Evolutionary conservation across 2,329 filamentous ascomycete genomes (phyloP).

Genomic region (Trichothecium roseum): DNA sequence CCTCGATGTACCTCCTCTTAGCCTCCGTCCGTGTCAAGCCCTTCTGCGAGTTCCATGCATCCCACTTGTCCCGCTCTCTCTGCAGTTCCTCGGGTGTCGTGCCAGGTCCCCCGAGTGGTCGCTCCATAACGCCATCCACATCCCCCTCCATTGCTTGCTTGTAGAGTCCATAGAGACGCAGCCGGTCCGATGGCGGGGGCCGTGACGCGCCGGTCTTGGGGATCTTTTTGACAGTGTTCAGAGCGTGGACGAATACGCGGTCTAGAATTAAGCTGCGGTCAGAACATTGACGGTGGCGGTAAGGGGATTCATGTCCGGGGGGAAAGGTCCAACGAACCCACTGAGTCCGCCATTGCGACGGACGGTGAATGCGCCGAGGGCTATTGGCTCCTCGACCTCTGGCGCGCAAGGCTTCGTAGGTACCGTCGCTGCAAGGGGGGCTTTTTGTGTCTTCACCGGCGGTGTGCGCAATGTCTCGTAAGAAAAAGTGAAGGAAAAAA

Average conservation of each 20-base stretch:
- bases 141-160: constrained; percentile 99
- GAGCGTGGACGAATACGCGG: constrained; percentile 95
- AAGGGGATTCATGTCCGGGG: not conserved
- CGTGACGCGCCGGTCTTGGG: constrained; percentile 84
- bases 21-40: constrained; percentile 81
- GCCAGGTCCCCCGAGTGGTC: constrained; percentile 47
- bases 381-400: not conserved
- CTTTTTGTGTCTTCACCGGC: no score
- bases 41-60: constrained; percentile 87
- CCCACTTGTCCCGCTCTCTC: constrained; percentile 64
- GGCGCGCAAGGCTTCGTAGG: not conserved
- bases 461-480: no score
- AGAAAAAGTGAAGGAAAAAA: no score
- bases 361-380: not conserved
- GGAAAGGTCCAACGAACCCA: constrained; percentile 22
- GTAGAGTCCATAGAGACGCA: constrained; percentile 94
- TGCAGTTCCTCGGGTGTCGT: constrained; percentile 42
- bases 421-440: no score
- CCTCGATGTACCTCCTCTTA: constrained; percentile 88
- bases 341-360: constrained; percentile 25
- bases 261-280: constrained; percentile 41
- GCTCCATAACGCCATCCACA: constrained; percentile 86
- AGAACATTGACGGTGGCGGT: constrained; percentile 1
- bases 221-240: constrained; percentile 98
- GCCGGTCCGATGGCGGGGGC: constrained; percentile 72